Conservation (phyloP, 1,139 yeast genomes). For the Yamadazyma mexicana region DNA sequence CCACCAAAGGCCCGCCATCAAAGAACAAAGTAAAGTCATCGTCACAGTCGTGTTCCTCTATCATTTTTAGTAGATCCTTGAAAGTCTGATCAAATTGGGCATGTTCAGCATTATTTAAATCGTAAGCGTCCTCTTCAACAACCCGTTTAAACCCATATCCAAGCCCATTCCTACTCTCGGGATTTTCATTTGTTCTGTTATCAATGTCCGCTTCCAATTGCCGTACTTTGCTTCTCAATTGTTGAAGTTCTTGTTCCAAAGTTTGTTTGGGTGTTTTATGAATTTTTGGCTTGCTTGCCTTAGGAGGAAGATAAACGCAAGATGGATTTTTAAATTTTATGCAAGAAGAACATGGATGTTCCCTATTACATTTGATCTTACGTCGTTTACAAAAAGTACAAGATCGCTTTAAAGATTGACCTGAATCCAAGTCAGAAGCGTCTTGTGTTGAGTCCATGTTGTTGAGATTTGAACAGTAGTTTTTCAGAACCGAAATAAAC, state of each 20-base stretch:
- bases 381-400: slow-evolving; percentile 42
- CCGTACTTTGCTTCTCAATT: slow-evolving; percentile 4
- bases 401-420: background rate
- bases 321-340: slow-evolving; percentile 13
- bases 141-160: background rate
- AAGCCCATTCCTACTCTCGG: background rate
- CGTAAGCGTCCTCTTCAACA: slow-evolving; percentile 1
- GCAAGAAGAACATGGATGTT: slow-evolving; percentile 34
- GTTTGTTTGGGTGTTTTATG: slow-evolving; percentile 6
- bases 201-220: background rate
- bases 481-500: background rate
- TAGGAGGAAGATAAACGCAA: slow-evolving; percentile 15
- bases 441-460: background rate
- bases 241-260: slow-evolving; percentile 14
- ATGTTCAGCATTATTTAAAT: slow-evolving; percentile 6
- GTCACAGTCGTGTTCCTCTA: slow-evolving; percentile 7
- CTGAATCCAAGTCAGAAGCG: background rate
- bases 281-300: slow-evolving; percentile 6
- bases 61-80: slow-evolving; percentile 6
- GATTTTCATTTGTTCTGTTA: background rate
- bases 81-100: slow-evolving; percentile 6
- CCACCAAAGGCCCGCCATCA: slow-evolving; percentile 3
- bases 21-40: slow-evolving; percentile 6
- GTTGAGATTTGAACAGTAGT: too few relatives aligned
- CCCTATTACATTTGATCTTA: slow-evolving; percentile 39